phyloP scores from a whole-genome alignment of 805 yeast genomes.

The Saturnispora ahearnii region DNA sequence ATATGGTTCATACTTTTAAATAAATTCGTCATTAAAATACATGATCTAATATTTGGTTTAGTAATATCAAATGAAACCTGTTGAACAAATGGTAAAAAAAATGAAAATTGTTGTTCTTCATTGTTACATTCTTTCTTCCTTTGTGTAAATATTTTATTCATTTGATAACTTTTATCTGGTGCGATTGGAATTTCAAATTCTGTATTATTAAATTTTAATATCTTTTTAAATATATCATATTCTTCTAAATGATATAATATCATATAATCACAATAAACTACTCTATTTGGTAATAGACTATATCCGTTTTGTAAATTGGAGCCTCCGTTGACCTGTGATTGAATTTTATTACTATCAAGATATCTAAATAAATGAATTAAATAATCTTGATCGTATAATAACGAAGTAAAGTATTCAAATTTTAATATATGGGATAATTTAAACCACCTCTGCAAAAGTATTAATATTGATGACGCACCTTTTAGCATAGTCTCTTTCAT shows the following conservation, averaged over 20 bases:
- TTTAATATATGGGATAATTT: constrained; percentile 70
- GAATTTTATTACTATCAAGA: constrained; percentile 24
- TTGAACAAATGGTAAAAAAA: constrained; percentile 24
- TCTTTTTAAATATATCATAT: constrained; percentile 21
- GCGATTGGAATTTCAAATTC: constrained; percentile 1
- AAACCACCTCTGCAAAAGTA: constrained; percentile 63
- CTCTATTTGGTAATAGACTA: constrained; percentile 21
- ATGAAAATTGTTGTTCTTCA: constrained; percentile 14
- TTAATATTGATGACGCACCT: constrained; percentile 45
- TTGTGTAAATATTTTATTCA: constrained; percentile 13
- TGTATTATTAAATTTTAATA: constrained; percentile 14
- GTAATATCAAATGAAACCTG: constrained; percentile 16
- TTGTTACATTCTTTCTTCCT: constrained; percentile 7
- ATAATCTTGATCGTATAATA: constrained; percentile 67
- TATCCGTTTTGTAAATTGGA: constrained; percentile 24
- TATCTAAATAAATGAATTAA: constrained; percentile 31
- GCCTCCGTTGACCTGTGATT: constrained; percentile 18
- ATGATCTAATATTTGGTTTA: constrained; percentile 32
- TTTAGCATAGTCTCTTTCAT: constrained; percentile 57
- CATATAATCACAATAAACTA: constrained; percentile 27
- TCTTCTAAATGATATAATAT: constrained; percentile 20
- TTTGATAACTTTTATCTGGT: constrained; percentile 10
- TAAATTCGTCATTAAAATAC: constrained; percentile 41
- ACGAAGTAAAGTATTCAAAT: constrained; percentile 60
- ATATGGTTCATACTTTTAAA: constrained; percentile 49